A percentile compares a stretch with the other conserved stretches of the same genome.
Conservation (phyloP, 768 basidiomycete genomes). For the Porphyrellus cyaneotinctus region DNA sequence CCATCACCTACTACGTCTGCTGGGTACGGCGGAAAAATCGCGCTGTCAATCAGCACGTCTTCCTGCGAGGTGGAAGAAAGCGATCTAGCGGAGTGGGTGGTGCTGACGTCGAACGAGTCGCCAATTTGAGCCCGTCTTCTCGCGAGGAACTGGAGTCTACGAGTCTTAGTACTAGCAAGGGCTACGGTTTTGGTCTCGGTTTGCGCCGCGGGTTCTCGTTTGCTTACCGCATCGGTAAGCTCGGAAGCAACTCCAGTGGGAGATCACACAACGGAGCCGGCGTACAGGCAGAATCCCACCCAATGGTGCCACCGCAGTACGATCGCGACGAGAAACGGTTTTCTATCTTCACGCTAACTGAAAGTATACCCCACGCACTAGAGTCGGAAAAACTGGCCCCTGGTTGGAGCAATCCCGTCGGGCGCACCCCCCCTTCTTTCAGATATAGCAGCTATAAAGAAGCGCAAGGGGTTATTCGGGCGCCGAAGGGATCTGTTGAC, state of each 20-base stretch:
- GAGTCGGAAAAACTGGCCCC: constrained; percentile 34
- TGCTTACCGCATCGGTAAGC: constrained; percentile 21
- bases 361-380: constrained; percentile 16
- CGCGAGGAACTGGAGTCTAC: constrained; percentile 25
- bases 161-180: constrained; percentile 31
- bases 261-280: constrained; percentile 9
- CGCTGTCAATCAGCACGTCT: constrained; percentile 14
- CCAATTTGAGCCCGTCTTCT: constrained; percentile 8
- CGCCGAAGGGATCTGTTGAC: constrained; percentile 12
- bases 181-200: constrained; percentile 34
- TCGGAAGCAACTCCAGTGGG: constrained; percentile 18
- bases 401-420: constrained; percentile 28
- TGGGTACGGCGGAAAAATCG: constrained; percentile 47
- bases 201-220: constrained; percentile 27
- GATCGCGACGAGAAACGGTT: constrained; percentile 29
- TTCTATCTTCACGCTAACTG: constrained; percentile 23
- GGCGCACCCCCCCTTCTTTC: constrained; percentile 14
- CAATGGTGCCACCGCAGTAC: constrained; percentile 16
- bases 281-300: constrained; percentile 17
- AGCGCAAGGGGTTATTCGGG: constrained; percentile 11
- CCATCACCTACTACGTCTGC: constrained; percentile 41
- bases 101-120: constrained; percentile 10
- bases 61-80: neutral
- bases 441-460: constrained; percentile 6
- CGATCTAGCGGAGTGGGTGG: neutral